These are phyloP conservation scores for Amanita pallidorosea DNA, from an alignment of 768 basidiomycete genomes.

Conservation along the genomic window DNA sequence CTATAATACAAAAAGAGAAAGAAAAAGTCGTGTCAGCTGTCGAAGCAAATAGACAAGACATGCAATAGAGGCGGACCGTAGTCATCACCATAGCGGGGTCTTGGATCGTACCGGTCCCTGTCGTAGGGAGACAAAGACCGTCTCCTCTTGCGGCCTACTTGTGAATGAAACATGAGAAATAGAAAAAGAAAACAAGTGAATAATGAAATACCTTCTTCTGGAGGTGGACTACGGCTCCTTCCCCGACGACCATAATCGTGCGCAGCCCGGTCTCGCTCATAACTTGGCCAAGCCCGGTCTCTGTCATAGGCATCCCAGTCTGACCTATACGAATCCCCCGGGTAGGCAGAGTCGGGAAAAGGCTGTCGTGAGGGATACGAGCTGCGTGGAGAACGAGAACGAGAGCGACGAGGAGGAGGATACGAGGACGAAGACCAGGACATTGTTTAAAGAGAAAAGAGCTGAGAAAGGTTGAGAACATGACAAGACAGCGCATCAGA, in stretches of 20 bases:
- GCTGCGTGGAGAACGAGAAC: constrained; percentile 71
- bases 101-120: constrained; percentile 72
- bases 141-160: constrained; percentile 65
- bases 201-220: constrained; percentile 48
- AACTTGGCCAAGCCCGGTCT: constrained; percentile 52
- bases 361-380: constrained; percentile 43
- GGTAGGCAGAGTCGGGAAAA: constrained; percentile 45
- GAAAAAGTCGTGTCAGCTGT: constrained; percentile 7
- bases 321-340: constrained; percentile 44
- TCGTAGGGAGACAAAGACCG: constrained; percentile 77
- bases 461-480: constrained; percentile 46
- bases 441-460: constrained; percentile 58
- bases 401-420: constrained; percentile 66
- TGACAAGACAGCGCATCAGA: constrained; percentile 56
- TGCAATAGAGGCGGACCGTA: constrained; percentile 43
- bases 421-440: constrained; percentile 73
- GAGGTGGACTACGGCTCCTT: constrained; percentile 66
- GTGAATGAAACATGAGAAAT: constrained; percentile 5
- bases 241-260: constrained; percentile 64
- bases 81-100: constrained; percentile 74
- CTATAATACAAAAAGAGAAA: constrained; percentile 19
- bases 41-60: constrained; percentile 4
- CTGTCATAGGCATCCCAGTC: constrained; percentile 69
- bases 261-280: constrained; percentile 58
- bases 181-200: background rate